Conservation (phyloP, 306 rosid genomes). For the Casuarina equisetifolia region DNA sequence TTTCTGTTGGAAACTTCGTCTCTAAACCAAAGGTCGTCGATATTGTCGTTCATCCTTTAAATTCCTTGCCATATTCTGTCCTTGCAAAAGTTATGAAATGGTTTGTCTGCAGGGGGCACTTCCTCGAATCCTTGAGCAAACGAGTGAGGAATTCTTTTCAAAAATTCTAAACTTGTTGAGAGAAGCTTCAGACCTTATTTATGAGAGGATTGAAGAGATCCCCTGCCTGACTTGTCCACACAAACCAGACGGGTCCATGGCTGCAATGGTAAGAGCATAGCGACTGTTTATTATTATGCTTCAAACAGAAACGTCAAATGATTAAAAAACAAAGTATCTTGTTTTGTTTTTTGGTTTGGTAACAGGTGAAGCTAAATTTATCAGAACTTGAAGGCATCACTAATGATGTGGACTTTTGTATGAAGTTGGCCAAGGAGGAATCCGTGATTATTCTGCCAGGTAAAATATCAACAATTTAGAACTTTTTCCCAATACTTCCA, state of each 20-base stretch:
- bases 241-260: conserved; percentile 73
- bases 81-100: conserved; percentile 7
- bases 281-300: not conserved
- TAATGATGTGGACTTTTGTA: conserved; percentile 66
- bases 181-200: conserved; percentile 45
- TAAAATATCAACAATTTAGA: conserved; percentile 22
- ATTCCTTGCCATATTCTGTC: not conserved
- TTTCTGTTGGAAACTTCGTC: too few species aligned
- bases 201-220: conserved; percentile 46
- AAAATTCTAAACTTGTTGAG: conserved; percentile 38
- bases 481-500: not conserved
- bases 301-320: not conserved
- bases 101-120: conserved; percentile 52
- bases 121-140: conserved; percentile 49
- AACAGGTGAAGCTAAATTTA: conserved; percentile 55
- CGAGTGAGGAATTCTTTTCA: conserved; percentile 42
- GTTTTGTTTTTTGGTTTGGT: conserved; percentile 1
- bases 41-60: too few species aligned
- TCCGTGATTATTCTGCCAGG: conserved; percentile 62
- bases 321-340: not conserved
- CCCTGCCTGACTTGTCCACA: conserved; percentile 62
- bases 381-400: conserved; percentile 45
- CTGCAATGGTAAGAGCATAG: conserved; percentile 46
- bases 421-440: conserved; percentile 61
- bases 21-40: too few species aligned